Percentiles rank a stretch among this genome's conserved stretches.
phyloP scores from a whole-genome alignment of 2,329 filamentous ascomycete species.

The Bimuria novae-zelandiae region DNA sequence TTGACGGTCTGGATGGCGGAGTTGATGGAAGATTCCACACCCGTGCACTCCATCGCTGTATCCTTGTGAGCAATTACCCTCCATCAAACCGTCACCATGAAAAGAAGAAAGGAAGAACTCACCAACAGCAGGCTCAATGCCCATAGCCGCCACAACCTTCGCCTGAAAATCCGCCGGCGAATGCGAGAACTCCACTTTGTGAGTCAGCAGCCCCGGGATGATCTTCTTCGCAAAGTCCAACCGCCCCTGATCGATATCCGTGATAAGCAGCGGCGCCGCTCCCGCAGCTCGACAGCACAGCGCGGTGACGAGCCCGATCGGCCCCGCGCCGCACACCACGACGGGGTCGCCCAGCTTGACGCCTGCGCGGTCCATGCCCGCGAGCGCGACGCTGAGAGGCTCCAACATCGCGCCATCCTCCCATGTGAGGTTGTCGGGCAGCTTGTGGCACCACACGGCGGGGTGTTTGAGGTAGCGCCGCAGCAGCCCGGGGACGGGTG shows the following conservation, averaged over 20 bases:
- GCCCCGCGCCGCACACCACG: slow-evolving; percentile 88
- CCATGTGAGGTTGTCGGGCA: slow-evolving; percentile 80
- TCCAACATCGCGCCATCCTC: slow-evolving; percentile 91
- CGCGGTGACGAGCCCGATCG: slow-evolving; percentile 88
- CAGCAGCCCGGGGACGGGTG: slow-evolving; percentile 83
- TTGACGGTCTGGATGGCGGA: slow-evolving; percentile 87
- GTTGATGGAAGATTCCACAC: slow-evolving; percentile 86
- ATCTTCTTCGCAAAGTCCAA: slow-evolving; percentile 84
- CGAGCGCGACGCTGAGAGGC: slow-evolving; percentile 85
- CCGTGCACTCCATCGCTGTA: slow-evolving; percentile 86
- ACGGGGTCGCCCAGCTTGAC: slow-evolving; percentile 84
- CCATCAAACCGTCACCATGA: too few relatives aligned
- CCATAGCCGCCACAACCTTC: slow-evolving; percentile 71
- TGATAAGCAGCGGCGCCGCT: slow-evolving; percentile 88
- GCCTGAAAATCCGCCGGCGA: slow-evolving; percentile 73
- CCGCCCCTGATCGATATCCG: slow-evolving; percentile 87
- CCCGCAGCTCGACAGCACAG: slow-evolving; percentile 85
- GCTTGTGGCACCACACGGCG: slow-evolving; percentile 94
- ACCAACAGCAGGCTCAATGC: slow-evolving; percentile 74
- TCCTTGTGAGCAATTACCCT: neutral
- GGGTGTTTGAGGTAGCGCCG: slow-evolving; percentile 95
- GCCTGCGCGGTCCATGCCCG: slow-evolving; percentile 81
- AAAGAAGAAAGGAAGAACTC: neutral
- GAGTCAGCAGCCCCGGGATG: slow-evolving; percentile 77
- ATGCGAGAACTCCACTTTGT: slow-evolving; percentile 70